Percentiles rank a stretch among this genome's conserved stretches.
phyloP scores from a whole-genome alignment of 768 basidiomycete genomes.

The Mycena chlorophos region DNA sequence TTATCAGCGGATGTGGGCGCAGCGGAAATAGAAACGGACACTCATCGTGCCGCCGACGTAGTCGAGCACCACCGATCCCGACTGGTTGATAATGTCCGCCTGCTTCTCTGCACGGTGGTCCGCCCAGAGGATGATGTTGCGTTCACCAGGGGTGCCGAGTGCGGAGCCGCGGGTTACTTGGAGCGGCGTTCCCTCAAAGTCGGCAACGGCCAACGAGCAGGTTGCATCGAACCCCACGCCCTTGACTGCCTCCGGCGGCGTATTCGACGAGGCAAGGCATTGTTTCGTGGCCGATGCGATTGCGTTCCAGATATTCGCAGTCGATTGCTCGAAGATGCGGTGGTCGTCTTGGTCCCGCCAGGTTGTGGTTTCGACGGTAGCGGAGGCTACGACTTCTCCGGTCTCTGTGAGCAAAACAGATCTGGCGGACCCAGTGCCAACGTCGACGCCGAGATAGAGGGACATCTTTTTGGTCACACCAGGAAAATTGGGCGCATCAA shows the following conservation, averaged over 20 bases:
- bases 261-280: conserved; percentile 58
- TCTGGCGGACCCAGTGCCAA: conserved; percentile 93
- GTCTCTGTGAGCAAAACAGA: conserved; percentile 73
- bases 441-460: conserved; percentile 76
- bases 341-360: conserved; percentile 84
- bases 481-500: conserved; percentile 21
- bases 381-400: conserved; percentile 75
- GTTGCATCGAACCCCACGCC: conserved; percentile 96
- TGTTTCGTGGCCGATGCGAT: conserved; percentile 62
- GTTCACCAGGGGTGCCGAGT: conserved; percentile 66
- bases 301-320: conserved; percentile 79
- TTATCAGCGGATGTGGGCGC: too few species aligned
- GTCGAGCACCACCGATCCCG: conserved; percentile 81
- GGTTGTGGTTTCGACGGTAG: conserved; percentile 79
- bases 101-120: conserved; percentile 94
- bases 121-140: conserved; percentile 94
- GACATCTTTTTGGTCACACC: conserved; percentile 35
- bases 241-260: conserved; percentile 64
- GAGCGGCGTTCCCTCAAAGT: conserved; percentile 71
- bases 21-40: conserved; percentile 43
- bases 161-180: conserved; percentile 67
- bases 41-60: conserved; percentile 98
- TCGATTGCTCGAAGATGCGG: conserved; percentile 96
- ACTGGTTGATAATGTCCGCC: conserved; percentile 85
- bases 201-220: conserved; percentile 88